Conservation (phyloP, 176 grass and related monocot species). For the Aechmea fasciata region DNA sequence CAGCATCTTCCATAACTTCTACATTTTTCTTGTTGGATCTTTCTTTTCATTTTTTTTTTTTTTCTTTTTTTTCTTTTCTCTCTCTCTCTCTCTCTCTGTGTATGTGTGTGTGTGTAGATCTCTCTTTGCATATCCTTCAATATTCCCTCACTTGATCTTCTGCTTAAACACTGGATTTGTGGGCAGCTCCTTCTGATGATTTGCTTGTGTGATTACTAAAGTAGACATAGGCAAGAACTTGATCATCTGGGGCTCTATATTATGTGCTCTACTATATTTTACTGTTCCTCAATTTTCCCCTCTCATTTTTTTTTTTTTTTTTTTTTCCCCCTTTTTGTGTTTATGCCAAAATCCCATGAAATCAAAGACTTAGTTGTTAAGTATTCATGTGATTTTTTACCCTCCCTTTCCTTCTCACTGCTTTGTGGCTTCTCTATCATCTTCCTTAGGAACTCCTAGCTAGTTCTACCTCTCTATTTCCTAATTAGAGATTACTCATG, state of each 20-base stretch:
- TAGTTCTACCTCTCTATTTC: conserved; percentile 10
- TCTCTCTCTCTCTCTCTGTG: accelerated
- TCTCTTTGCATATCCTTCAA: too few relatives aligned
- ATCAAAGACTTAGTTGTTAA: background rate
- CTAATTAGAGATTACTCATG: conserved; percentile 35
- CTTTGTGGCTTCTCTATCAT: conserved; percentile 43
- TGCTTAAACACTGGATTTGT: too few relatives aligned
- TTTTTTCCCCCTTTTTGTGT: background rate
- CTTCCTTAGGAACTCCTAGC: conserved; percentile 33
- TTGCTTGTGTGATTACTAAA: background rate
- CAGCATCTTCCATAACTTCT: background rate
- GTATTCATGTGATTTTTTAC: background rate
- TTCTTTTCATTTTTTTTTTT: too few relatives aligned
- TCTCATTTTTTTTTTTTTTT: too few relatives aligned
- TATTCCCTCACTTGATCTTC: too few relatives aligned
- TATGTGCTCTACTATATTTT: too few relatives aligned
- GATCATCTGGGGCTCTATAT: background rate
- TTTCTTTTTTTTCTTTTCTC: too few relatives aligned
- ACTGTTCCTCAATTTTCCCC: background rate
- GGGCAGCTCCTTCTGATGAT: background rate
- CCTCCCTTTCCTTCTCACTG: background rate
- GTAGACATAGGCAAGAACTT: background rate
- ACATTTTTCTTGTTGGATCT: background rate
- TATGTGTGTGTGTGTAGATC: too few relatives aligned
- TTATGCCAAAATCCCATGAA: background rate